Percentiles rank a stretch among this genome's conserved stretches.
Conservation (phyloP, 345 rosid genomes). For the Clarkia xantiana region DNA sequence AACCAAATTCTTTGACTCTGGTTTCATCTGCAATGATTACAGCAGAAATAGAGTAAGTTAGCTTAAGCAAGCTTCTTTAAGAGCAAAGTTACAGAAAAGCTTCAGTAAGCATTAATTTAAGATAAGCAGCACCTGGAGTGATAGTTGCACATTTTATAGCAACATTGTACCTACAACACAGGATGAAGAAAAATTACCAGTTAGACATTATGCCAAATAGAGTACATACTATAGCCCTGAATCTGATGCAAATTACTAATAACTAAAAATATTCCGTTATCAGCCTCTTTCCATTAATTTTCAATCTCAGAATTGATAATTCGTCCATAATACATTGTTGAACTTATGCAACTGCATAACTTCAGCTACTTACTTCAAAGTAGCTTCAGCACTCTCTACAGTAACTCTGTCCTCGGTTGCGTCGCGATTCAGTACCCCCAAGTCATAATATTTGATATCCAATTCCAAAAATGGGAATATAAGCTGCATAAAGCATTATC, state of each 20-base stretch:
- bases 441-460: constrained; percentile 81
- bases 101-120: too few species aligned
- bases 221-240: background rate
- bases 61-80: constrained; percentile 1
- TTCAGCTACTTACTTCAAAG: constrained; percentile 48
- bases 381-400: constrained; percentile 69
- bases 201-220: background rate
- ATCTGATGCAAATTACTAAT: too few species aligned
- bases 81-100: background rate
- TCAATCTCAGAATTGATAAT: background rate
- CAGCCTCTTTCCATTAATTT: background rate
- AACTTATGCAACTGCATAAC: background rate
- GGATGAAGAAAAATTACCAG: constrained; percentile 1
- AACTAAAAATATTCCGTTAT: background rate
- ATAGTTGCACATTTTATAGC: constrained; percentile 96
- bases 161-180: constrained; percentile 65
- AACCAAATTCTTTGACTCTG: constrained; percentile 86
- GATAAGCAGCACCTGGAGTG: constrained; percentile 53
- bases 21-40: constrained; percentile 61
- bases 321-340: background rate
- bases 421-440: constrained; percentile 84
- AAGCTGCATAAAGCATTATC: constrained; percentile 43
- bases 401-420: constrained; percentile 82
- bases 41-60: background rate
- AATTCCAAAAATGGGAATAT: constrained; percentile 66